Conservation (phyloP, 352 stramenopile species). For the Globisporangium rhizosaccharum region DNA sequence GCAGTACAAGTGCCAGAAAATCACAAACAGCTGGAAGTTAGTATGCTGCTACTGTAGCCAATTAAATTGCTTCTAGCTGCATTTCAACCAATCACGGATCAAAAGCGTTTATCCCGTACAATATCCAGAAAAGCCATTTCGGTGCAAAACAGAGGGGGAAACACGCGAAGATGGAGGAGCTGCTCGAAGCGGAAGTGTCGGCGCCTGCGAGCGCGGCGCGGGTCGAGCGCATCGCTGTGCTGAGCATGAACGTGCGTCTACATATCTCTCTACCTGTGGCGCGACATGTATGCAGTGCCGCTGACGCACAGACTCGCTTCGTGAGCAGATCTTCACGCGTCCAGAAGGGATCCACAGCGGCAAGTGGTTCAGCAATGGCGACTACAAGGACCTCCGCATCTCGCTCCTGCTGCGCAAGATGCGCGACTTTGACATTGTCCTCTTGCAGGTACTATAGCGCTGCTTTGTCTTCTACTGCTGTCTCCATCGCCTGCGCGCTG, state of each 20-base stretch:
- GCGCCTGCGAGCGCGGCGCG: slow-evolving; percentile 6
- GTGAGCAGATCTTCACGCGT: slow-evolving; percentile 63
- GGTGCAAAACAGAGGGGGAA: slow-evolving; percentile 8
- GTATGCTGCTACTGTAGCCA: no score
- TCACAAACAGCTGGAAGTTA: background rate
- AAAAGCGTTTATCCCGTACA: background rate
- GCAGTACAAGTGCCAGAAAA: slow-evolving; percentile 13
- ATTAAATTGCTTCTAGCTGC: background rate
- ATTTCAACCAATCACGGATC: slow-evolving; percentile 5
- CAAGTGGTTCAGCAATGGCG: slow-evolving; percentile 58
- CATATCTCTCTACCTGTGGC: background rate
- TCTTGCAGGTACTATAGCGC: slow-evolving; percentile 32
- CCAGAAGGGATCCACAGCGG: slow-evolving; percentile 75
- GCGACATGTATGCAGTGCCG: no score
- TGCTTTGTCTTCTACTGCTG: background rate
- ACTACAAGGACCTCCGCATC: slow-evolving; percentile 70
- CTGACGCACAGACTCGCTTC: no score
- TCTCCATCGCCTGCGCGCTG: background rate
- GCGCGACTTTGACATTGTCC: slow-evolving; percentile 60
- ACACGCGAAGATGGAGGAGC: background rate
- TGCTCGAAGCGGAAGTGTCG: background rate
- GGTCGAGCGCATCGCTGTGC: slow-evolving; percentile 51
- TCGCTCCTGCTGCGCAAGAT: slow-evolving; percentile 71
- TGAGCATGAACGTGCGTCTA: slow-evolving; percentile 60
- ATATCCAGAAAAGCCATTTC: slow-evolving; percentile 7